phyloP scores from a whole-genome alignment of 352 stramenopile genomes.

The Aphanomyces cochlioides region DNA sequence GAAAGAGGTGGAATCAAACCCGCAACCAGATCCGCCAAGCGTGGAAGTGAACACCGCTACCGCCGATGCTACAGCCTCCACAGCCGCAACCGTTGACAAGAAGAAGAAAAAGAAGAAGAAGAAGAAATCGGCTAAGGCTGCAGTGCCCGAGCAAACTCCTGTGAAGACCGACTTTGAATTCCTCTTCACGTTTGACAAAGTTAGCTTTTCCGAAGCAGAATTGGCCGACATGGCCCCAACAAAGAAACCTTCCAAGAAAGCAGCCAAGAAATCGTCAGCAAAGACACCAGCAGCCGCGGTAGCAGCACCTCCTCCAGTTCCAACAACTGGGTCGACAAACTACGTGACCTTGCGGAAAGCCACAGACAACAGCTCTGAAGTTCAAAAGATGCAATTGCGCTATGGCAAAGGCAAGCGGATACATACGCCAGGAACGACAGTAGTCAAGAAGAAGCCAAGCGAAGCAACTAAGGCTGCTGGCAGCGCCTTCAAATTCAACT shows the following conservation, averaged over 20 bases:
- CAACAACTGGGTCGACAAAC: background rate
- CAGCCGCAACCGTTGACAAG: background rate
- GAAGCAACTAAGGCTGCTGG: background rate
- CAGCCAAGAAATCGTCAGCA: background rate
- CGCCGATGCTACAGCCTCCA: background rate
- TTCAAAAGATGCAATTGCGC: conserved; percentile 27
- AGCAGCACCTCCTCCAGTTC: background rate
- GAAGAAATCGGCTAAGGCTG: background rate
- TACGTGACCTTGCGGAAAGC: conserved; percentile 23
- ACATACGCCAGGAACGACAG: conserved; percentile 7
- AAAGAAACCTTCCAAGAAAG: conserved; percentile 15
- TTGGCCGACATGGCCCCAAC: conserved; percentile 1
- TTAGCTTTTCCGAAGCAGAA: conserved; percentile 13
- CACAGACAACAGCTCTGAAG: conserved; percentile 21
- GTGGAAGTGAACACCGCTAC: background rate
- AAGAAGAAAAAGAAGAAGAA: conserved; percentile 19
- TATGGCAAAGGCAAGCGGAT: conserved; percentile 29
- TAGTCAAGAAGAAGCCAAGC: background rate
- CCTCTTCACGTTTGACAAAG: conserved; percentile 26
- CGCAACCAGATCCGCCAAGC: too few relatives aligned
- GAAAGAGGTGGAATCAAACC: background rate
- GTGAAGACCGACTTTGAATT: conserved; percentile 20
- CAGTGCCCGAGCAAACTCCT: background rate
- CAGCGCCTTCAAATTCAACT: conserved; percentile 23
- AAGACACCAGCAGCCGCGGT: background rate